Percentiles rank a stretch among this genome's conserved stretches.
These are phyloP conservation scores for Cordyceps cicadae DNA, from an alignment of 2,329 filamentous ascomycete genomes.

Conservation along the genomic window DNA sequence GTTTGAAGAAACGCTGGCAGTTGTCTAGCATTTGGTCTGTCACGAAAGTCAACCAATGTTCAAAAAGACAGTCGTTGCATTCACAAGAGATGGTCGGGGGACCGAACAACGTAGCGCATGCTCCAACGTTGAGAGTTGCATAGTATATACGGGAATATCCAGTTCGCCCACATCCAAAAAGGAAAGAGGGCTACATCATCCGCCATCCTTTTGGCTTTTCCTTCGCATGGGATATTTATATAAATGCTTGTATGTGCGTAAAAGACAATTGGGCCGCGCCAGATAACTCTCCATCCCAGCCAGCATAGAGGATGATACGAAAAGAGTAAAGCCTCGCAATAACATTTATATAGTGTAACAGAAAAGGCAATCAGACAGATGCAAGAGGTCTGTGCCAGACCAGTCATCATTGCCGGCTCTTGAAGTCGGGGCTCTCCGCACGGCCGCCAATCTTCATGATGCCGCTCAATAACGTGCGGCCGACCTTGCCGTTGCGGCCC, in stretches of 20 bases:
- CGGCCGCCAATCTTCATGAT: slow-evolving; percentile 37
- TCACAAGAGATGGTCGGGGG: too few species aligned
- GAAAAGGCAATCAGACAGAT: background rate
- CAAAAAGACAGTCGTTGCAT: too few species aligned
- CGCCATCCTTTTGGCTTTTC: background rate
- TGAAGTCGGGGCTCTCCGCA: slow-evolving; percentile 33
- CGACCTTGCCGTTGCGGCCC: slow-evolving; percentile 31
- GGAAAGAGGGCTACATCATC: background rate
- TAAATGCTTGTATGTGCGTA: background rate
- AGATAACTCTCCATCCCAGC: background rate
- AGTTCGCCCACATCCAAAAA: background rate
- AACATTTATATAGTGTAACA: background rate
- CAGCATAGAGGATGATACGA: background rate
- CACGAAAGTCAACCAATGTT: too few species aligned
- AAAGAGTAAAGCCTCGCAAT: background rate
- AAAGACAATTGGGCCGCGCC: background rate
- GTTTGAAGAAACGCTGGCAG: too few species aligned
- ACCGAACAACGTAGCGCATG: background rate
- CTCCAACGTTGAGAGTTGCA: background rate
- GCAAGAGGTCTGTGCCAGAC: background rate
- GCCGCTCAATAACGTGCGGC: slow-evolving; percentile 34
- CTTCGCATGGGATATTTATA: background rate
- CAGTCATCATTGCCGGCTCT: slow-evolving; percentile 11
- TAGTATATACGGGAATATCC: background rate
- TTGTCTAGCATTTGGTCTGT: too few species aligned